Conservation (phyloP, 441 rosid species). For the Pelargonium cotyledonis region DNA sequence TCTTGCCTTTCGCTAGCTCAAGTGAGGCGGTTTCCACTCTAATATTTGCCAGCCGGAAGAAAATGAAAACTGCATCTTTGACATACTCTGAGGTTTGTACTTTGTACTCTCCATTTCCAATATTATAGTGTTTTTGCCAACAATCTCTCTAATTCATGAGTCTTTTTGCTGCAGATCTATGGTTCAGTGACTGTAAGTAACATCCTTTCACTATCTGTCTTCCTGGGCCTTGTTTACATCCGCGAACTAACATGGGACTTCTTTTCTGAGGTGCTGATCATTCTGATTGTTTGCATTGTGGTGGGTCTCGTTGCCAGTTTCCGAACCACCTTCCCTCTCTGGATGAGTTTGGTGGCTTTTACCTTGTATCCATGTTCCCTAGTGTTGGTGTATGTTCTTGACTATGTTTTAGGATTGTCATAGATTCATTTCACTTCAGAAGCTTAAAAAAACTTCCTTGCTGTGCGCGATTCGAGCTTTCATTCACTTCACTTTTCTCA, state of each 20-base stretch:
- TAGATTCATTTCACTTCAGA: constrained; percentile 1
- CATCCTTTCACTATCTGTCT: constrained; percentile 24
- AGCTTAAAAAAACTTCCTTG: too few species aligned
- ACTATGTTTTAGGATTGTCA: constrained; percentile 29
- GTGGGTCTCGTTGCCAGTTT: constrained; percentile 25
- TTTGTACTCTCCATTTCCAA: background rate
- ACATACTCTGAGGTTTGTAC: constrained; percentile 27
- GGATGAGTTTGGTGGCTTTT: constrained; percentile 28
- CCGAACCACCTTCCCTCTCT: constrained; percentile 30
- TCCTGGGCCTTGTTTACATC: constrained; percentile 27
- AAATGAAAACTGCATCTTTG: constrained; percentile 23
- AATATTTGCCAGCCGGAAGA: constrained; percentile 26
- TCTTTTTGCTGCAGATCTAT: constrained; percentile 22
- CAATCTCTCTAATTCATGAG: background rate
- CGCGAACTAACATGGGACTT: constrained; percentile 29
- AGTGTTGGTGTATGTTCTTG: constrained; percentile 23
- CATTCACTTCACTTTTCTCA: too few species aligned
- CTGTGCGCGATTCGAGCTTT: too few species aligned
- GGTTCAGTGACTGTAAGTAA: constrained; percentile 33
- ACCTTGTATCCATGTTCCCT: constrained; percentile 28
- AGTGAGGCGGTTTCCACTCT: constrained; percentile 29
- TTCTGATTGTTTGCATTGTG: constrained; percentile 24
- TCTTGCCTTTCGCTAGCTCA: constrained; percentile 25
- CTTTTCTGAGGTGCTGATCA: constrained; percentile 25
- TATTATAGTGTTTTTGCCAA: background rate